Evolutionary conservation across 1,284 basidiomycete species (phyloP), one percentile per base, ranked within the genome.

Genomic region (Albatrellus sp.): DNA sequence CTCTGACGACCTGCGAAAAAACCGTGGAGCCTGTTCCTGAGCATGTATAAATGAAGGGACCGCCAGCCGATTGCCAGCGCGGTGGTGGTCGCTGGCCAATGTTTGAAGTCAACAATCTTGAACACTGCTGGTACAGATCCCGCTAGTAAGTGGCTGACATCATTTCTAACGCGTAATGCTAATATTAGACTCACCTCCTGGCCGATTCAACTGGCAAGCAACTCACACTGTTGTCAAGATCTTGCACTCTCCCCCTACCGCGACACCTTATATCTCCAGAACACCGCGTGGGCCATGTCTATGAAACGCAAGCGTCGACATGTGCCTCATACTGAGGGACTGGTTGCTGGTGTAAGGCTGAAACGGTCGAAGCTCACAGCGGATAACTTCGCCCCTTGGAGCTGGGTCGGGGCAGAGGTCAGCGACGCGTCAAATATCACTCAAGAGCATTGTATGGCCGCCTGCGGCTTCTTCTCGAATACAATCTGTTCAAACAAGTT

Each of bases 351-450:
- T 20, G 72, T 82, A 62, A 65, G 68, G 29, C 68, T 83, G 50
- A 79, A 77, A 54, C 73, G 78, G 40, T 64, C 66, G 46, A 68
- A 68, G 47, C 64, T 77, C 19, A 59, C 68, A 17, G 62, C 65
- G 20, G 60, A 64, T 33, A 42, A 40, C 37, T 66, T 42, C 38
- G 40, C 72, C 33, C 60, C 75, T 16, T 90, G 87, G 88, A 72
- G 71, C 42, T 90, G 87, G 87, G 80, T 87, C 43, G 79, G 73
- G 42, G 72, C 75, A 37, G 77, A 82, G 52, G 77, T 77, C 42
- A 60, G 60, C 14, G 61, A 71, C 46, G 56, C 66, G 43, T 70
- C 70, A 9, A 61, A 72, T 19, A 86, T 91, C 53, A 75, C 79
- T 9, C 56, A 62, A 32, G 73, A 79, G 46, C 82, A 89, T 55